phyloP scores from a whole-genome alignment of 73 alveolate genomes.

The Symbiodinium pilosum region DNA sequence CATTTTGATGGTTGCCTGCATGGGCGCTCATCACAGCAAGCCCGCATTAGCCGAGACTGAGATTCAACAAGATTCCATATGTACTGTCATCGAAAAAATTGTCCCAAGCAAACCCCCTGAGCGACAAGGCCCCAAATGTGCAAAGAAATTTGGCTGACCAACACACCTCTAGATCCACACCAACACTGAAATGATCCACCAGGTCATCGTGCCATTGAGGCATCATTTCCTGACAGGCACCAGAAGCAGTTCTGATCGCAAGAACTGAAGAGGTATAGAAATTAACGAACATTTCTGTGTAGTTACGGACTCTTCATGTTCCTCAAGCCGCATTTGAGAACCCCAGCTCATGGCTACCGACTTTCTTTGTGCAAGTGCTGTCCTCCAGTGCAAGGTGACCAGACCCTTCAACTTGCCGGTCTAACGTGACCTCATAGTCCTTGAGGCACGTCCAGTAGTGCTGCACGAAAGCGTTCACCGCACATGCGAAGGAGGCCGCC shows the following conservation, averaged over 20 bases:
- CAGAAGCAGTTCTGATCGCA: neutral
- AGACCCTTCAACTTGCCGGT: conserved; percentile 74
- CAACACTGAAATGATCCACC: conserved; percentile 61
- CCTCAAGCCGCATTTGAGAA: neutral
- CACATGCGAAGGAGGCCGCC: conserved; percentile 62
- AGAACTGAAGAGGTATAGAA: too few species aligned
- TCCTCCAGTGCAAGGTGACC: conserved; percentile 85
- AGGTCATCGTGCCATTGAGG: conserved; percentile 80
- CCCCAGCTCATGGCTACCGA: neutral
- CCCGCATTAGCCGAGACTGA: neutral
- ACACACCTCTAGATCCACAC: conserved; percentile 61
- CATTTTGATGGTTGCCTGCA: conserved; percentile 85
- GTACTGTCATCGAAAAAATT: neutral
- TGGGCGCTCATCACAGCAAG: neutral
- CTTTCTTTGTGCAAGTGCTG: neutral
- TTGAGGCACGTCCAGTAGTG: conserved; percentile 92
- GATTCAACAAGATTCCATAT: neutral
- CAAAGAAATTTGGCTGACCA: neutral
- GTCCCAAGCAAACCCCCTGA: neutral
- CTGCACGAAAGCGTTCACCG: conserved; percentile 85
- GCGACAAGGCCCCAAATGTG: neutral
- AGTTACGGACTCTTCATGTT: too few species aligned
- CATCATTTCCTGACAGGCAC: conserved; percentile 44
- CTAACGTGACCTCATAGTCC: conserved; percentile 72
- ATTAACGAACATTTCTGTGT: too few species aligned